Evolutionary conservation across 2,329 filamentous ascomycete species (phyloP), one percentile per base, ranked within the genome.

Genomic region (Pestalotiopsis sp.): DNA sequence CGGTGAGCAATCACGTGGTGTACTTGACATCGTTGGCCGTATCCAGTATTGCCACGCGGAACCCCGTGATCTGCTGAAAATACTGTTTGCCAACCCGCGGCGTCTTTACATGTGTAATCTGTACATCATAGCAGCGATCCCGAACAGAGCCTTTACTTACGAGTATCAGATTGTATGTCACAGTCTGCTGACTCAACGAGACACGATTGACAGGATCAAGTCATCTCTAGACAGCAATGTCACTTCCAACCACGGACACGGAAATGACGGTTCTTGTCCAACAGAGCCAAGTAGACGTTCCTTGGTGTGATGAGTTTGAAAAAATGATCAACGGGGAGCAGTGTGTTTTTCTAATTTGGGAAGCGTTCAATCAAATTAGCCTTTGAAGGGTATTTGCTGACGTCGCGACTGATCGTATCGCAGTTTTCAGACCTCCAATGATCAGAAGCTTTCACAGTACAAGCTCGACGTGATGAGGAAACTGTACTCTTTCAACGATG

Each of bases 251-350:
- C 27, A 40, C 64, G 65, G 80, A 86, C 67, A 68, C 74, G 0
- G 77, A 78, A 38, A 78, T 80, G 61, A 80, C 88, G 38, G 82
- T 78, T 61, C 77, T 80, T 27, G 85, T 62, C 86, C n/a, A 84
- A 80, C 71, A 80, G 80, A 41, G 76, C 88, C 14, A 78, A 83
- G 13, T 83, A 88, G 69, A 80, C 85, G 1, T 62, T 27, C 87
- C 87, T 0, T 87, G 85, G 81, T 85, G 86, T 69, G 87, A 90
- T 11, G 85, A 90, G 69, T 90, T 89, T 66, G 86, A 90, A 74
- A 87, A 86, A 73, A 90, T 90, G 87, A 86, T 90, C 62, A 90
- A 87, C 0, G 88, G 88, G 36, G 87, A 90, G 81, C 80, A 89
- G 87, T 88, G 76, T 72, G 82, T 75, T 20, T 17, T 61, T 38